Conservation (phyloP, 2,329 filamentous ascomycete species). For the Penicillium italicum region DNA sequence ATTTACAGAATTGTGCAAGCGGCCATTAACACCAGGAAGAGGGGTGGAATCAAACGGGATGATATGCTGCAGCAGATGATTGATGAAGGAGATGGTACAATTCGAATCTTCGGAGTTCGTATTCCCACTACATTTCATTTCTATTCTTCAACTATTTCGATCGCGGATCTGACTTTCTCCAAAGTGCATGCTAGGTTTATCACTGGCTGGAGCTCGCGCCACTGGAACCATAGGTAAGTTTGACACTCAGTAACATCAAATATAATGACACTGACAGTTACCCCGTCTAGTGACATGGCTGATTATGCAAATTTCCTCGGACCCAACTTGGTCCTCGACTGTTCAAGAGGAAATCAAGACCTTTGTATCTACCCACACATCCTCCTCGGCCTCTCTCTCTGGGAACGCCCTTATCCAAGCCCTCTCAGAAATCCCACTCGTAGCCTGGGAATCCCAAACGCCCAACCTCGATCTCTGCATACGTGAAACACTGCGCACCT, state of each 20-base stretch:
- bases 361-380: background rate
- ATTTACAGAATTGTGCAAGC: background rate
- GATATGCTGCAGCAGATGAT: slow-evolving; percentile 10
- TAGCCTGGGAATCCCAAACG: slow-evolving; percentile 7
- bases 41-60: background rate
- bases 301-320: slow-evolving; percentile 7
- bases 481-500: slow-evolving; percentile 8
- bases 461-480: slow-evolving; percentile 8
- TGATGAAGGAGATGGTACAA: slow-evolving; percentile 5
- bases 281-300: slow-evolving; percentile 4
- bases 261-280: background rate
- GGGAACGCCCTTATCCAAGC: background rate
- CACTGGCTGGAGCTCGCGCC: slow-evolving; percentile 5
- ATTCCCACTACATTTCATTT: no score
- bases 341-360: slow-evolving; percentile 5
- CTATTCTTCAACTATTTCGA: background rate
- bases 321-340: background rate
- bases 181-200: slow-evolving; percentile 1
- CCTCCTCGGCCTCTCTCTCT: background rate
- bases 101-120: slow-evolving; percentile 1
- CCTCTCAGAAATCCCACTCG: slow-evolving; percentile 4
- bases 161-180: background rate
- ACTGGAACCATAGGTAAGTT: slow-evolving; percentile 5
- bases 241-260: background rate
- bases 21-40: background rate